phyloP scores from a whole-genome alignment of 768 basidiomycete species.

The Termitomyces sp. region DNA sequence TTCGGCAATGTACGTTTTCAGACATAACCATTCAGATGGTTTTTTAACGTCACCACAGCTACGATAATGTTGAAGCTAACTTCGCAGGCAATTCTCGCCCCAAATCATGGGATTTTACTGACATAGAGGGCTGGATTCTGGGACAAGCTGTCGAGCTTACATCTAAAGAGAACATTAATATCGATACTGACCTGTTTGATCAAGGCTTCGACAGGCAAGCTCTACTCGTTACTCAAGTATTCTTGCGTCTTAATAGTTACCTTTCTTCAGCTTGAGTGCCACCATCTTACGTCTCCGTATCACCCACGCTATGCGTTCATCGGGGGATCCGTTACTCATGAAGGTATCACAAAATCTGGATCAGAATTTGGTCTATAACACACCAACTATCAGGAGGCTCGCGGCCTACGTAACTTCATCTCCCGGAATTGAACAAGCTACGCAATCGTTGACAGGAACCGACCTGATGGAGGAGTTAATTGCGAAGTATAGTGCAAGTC shows the following conservation, averaged over 20 bases:
- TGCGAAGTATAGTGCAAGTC: background rate
- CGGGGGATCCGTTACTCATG: background rate
- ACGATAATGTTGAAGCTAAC: slow-evolving; percentile 24
- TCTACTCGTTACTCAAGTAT: background rate
- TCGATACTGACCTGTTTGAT: background rate
- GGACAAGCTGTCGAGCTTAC: slow-evolving; percentile 18
- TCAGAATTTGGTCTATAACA: background rate
- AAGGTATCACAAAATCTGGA: background rate
- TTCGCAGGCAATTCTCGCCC: slow-evolving; percentile 21
- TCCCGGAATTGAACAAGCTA: slow-evolving; percentile 14
- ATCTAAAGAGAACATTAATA: slow-evolving; percentile 3
- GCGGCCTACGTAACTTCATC: background rate
- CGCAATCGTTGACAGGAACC: background rate
- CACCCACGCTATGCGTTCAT: slow-evolving; percentile 9
- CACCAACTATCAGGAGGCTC: background rate
- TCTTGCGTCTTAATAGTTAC: background rate
- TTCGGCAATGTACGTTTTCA: slow-evolving; percentile 29
- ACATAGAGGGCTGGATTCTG: slow-evolving; percentile 25
- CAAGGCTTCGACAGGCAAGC: slow-evolving; percentile 22
- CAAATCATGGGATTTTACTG: slow-evolving; percentile 18
- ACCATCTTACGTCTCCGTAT: slow-evolving; percentile 14
- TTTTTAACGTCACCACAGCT: slow-evolving; percentile 17
- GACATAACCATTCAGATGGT: background rate
- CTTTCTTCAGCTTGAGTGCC: slow-evolving; percentile 28
- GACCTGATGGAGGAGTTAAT: background rate